These are phyloP conservation scores for Rhytidhysteron rufulum DNA, from an alignment of 2,329 filamentous ascomycete species.

Conservation along the genomic window DNA sequence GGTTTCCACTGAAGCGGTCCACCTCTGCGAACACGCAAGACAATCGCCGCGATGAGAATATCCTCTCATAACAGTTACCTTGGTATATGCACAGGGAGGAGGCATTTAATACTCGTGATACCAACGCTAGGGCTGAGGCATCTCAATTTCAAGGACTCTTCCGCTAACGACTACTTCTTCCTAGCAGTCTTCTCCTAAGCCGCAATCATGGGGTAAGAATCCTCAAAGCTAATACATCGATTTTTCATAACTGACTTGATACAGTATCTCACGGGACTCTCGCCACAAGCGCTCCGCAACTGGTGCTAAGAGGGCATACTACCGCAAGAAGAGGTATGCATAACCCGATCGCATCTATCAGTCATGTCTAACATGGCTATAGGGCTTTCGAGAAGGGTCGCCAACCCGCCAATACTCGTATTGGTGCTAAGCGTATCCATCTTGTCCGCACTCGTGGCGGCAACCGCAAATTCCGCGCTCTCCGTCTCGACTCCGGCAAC, in stretches of 20 bases:
- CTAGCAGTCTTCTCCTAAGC: conserved; percentile 40
- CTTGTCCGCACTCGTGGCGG: conserved; percentile 95
- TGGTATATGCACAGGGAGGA: too few species aligned
- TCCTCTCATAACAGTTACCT: too few species aligned
- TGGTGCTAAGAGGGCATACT: conserved; percentile 77
- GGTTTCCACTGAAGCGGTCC: too few species aligned
- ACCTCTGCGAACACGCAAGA: too few species aligned
- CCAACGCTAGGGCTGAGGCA: too few species aligned
- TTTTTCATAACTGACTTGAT: conserved; percentile 31
- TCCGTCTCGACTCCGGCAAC: conserved; percentile 98
- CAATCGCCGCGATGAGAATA: too few species aligned
- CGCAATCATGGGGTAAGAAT: conserved; percentile 51
- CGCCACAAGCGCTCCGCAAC: conserved; percentile 99
- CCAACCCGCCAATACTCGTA: conserved; percentile 99
- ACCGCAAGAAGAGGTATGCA: conserved; percentile 58
- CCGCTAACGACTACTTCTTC: conserved; percentile 2
- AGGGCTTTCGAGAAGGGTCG: conserved; percentile 99
- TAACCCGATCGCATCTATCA: conserved; percentile 63
- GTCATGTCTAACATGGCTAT: conserved; percentile 61
- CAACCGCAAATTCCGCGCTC: conserved; percentile 99
- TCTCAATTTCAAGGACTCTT: too few species aligned
- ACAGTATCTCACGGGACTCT: conserved; percentile 97
- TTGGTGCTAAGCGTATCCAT: conserved; percentile 94
- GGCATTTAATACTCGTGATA: too few species aligned
- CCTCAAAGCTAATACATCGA: conserved; percentile 11